These are phyloP conservation scores for Talaromyces stipitatus DNA, from an alignment of 495 filamentous ascomycete species.

Conservation along the genomic window DNA sequence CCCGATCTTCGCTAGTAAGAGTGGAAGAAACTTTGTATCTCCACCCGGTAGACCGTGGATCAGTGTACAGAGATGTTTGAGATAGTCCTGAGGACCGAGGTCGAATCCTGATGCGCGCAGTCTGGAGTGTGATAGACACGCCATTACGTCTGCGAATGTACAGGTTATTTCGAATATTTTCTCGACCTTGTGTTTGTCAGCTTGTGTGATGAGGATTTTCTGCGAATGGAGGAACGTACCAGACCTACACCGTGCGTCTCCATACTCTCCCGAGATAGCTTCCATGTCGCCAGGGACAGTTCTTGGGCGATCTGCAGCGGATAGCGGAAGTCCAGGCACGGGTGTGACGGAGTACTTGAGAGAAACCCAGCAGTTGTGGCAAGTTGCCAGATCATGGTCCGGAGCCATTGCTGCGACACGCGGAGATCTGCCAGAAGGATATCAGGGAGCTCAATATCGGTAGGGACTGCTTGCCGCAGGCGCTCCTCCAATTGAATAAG, in stretches of 20 bases:
- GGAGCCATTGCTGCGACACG: conserved; percentile 68
- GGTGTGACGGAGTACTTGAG: conserved; percentile 46
- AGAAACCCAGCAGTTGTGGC: conserved; percentile 42
- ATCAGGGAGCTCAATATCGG: conserved; percentile 54
- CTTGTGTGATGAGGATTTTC: background rate
- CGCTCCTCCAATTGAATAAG: conserved; percentile 57
- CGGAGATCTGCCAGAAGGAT: conserved; percentile 56
- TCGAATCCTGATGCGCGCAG: conserved; percentile 45
- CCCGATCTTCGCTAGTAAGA: conserved; percentile 61
- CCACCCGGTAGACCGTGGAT: conserved; percentile 64
- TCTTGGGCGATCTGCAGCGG: conserved; percentile 64
- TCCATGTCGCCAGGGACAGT: conserved; percentile 58
- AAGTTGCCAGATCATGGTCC: conserved; percentile 68
- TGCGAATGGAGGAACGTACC: conserved; percentile 30
- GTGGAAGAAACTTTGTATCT: conserved; percentile 59
- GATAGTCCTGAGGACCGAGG: conserved; percentile 61
- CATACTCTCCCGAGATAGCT: conserved; percentile 56
- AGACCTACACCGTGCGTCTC: conserved; percentile 61
- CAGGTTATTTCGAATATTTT: conserved; percentile 72
- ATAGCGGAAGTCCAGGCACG: conserved; percentile 58
- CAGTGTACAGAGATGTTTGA: conserved; percentile 60
- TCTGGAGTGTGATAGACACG: conserved; percentile 46
- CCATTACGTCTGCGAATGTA: conserved; percentile 65
- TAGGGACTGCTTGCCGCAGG: conserved; percentile 55
- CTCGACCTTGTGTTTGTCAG: conserved; percentile 45